These are phyloP conservation scores for Hemileia vastatrix DNA, from an alignment of 1,284 basidiomycete genomes.

Conservation along the genomic window DNA sequence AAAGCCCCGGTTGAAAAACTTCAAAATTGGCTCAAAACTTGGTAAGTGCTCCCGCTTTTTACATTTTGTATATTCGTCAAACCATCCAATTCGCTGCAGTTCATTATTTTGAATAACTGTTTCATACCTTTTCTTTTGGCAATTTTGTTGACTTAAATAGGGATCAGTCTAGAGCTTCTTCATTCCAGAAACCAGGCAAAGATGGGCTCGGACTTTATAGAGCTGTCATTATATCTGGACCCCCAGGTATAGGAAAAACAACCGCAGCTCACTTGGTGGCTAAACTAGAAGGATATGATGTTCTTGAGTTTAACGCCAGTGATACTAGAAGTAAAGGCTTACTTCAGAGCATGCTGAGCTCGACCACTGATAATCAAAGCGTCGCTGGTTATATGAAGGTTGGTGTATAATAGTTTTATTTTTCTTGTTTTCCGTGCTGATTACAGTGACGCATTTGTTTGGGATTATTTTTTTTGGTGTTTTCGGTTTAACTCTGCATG, in stretches of 20 bases:
- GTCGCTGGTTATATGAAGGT: conserved; percentile 19
- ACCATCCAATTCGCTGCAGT: not conserved
- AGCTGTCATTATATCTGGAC: conserved; percentile 79
- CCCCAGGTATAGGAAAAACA: conserved; percentile 96
- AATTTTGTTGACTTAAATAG: conserved; percentile 46
- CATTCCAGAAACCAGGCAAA: conserved; percentile 91
- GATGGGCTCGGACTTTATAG: conserved; percentile 75
- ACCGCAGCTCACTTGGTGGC: conserved; percentile 89
- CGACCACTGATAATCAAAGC: conserved; percentile 35
- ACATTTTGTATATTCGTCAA: not conserved
- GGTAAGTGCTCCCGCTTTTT: conserved; percentile 51
- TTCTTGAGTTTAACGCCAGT: conserved; percentile 92
- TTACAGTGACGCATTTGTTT: no score
- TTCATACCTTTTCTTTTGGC: not conserved
- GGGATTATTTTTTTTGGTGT: no score
- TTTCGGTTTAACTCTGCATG: no score
- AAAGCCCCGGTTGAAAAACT: conserved; percentile 82
- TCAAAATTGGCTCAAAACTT: conserved; percentile 72
- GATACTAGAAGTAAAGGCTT: conserved; percentile 93
- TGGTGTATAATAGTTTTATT: not conserved
- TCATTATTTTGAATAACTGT: not conserved
- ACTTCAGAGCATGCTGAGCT: conserved; percentile 58
- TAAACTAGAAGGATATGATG: conserved; percentile 73
- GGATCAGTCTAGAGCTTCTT: conserved; percentile 59
- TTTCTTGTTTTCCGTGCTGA: not conserved